phyloP scores from a whole-genome alignment of 768 basidiomycete genomes.

The Phylloporus rhodoxanthus region DNA sequence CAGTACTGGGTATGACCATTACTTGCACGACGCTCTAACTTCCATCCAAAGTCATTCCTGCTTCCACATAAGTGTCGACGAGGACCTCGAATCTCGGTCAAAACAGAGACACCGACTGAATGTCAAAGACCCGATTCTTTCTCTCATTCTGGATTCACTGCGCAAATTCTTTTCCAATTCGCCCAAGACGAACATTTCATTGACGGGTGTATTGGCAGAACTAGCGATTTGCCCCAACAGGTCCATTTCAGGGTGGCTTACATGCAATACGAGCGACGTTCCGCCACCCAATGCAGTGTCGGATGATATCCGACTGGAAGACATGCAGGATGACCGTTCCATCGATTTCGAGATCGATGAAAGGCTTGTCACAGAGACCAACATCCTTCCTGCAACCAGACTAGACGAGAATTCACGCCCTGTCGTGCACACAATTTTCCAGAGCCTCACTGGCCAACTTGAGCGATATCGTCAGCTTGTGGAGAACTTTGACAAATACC shows the following conservation, averaged over 20 bases:
- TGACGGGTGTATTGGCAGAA: slow-evolving; percentile 77
- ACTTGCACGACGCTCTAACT: slow-evolving; percentile 68
- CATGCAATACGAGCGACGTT: slow-evolving; percentile 51
- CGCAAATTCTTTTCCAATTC: slow-evolving; percentile 79
- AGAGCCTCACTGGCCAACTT: slow-evolving; percentile 74
- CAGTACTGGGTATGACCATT: slow-evolving; percentile 82
- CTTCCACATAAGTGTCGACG: slow-evolving; percentile 44
- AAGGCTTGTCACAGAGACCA: slow-evolving; percentile 51
- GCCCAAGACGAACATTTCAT: slow-evolving; percentile 80
- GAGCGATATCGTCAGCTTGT: slow-evolving; percentile 73
- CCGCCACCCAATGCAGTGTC: slow-evolving; percentile 9
- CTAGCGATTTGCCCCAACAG: slow-evolving; percentile 83
- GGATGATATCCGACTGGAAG: slow-evolving; percentile 23
- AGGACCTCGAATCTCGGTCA: slow-evolving; percentile 32
- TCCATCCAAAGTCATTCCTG: slow-evolving; percentile 62
- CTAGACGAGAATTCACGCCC: slow-evolving; percentile 72
- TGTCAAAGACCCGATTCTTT: slow-evolving; percentile 70
- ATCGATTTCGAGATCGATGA: slow-evolving; percentile 72
- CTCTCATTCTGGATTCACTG: slow-evolving; percentile 62
- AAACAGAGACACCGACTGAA: slow-evolving; percentile 70
- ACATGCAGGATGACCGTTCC: slow-evolving; percentile 74
- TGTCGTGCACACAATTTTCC: slow-evolving; percentile 73
- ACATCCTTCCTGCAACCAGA: slow-evolving; percentile 56
- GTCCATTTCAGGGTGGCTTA: slow-evolving; percentile 84
- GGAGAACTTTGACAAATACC: slow-evolving; percentile 75